Conservation (phyloP, 306 rosid species). For the Ceratonia siliqua region DNA sequence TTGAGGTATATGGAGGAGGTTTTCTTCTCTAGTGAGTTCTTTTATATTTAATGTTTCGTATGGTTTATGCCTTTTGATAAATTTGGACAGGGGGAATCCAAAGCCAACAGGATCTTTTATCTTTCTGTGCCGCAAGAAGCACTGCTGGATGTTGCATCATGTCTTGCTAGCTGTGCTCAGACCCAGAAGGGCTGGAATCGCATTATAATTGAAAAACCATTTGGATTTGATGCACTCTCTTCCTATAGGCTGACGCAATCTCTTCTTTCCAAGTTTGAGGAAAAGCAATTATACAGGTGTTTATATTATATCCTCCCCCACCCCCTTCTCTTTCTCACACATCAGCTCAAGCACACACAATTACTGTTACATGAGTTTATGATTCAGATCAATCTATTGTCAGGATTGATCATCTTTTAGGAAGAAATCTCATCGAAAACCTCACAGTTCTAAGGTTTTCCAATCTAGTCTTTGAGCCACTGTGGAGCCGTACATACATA, state of each 20-base stretch:
- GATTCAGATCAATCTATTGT: conserved; percentile 37
- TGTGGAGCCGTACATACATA: conserved; percentile 84
- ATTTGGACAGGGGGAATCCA: conserved; percentile 70
- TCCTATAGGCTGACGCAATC: conserved; percentile 74
- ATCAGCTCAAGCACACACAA: conserved; percentile 12
- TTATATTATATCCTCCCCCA: conserved; percentile 17
- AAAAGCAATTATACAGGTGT: conserved; percentile 87
- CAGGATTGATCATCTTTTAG: conserved; percentile 97
- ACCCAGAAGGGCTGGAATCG: conserved; percentile 92
- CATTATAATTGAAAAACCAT: conserved; percentile 87
- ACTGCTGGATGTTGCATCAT: conserved; percentile 73
- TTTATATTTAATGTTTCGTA: conserved; percentile 21
- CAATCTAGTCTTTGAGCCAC: conserved; percentile 89
- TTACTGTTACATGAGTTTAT: conserved; percentile 17
- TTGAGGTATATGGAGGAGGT: conserved; percentile 60
- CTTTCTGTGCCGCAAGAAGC: conserved; percentile 95
- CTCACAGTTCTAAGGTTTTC: conserved; percentile 93
- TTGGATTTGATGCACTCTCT: conserved; percentile 75
- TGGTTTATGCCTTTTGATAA: conserved; percentile 39
- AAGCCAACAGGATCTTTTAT: conserved; percentile 89
- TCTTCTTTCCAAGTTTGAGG: conserved; percentile 81
- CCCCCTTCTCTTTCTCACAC: background rate
- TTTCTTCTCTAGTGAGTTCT: conserved; percentile 20
- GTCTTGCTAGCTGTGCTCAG: conserved; percentile 76
- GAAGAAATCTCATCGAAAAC: conserved; percentile 92